A percentile compares a stretch with the other conserved stretches of the same genome.
Evolutionary conservation across 1,139 yeast species (phyloP).

Genomic region (Lodderomyces jiufengensis): DNA sequence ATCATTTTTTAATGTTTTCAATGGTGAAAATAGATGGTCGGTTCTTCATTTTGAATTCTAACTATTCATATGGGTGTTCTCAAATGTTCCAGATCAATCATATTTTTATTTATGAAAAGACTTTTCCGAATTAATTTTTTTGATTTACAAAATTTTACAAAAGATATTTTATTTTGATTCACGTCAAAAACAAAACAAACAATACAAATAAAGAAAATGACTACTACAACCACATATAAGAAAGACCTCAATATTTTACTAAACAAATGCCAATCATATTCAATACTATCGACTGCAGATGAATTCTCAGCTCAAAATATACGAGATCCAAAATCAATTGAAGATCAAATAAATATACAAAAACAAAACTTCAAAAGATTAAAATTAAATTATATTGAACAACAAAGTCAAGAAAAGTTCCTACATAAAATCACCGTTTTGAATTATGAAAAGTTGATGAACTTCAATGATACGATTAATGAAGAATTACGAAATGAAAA

Average conservation of each 20-base stretch:
- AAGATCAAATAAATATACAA: conserved; percentile 27
- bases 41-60: no score
- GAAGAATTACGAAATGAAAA: conserved; percentile 17
- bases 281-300: not conserved
- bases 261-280: not conserved
- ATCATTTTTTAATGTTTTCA: no score
- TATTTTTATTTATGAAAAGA: not conserved
- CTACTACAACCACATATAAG: no score
- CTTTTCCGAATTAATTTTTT: no score
- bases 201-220: no score
- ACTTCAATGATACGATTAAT: conserved; percentile 17
- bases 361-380: conserved; percentile 46
- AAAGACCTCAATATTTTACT: no score
- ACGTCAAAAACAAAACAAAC: no score
- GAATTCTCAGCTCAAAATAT: not conserved
- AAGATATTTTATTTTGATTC: no score
- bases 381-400: conserved; percentile 61
- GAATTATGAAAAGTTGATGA: not conserved
- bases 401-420: conserved; percentile 64
- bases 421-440: conserved; percentile 25
- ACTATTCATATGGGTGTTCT: no score
- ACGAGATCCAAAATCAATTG: conserved; percentile 23
- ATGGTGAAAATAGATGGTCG: no score
- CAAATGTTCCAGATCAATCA: no score
- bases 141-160: no score